phyloP scores from a whole-genome alignment of 2,329 filamentous ascomycete species.

The Trichoderma polysporum region DNA sequence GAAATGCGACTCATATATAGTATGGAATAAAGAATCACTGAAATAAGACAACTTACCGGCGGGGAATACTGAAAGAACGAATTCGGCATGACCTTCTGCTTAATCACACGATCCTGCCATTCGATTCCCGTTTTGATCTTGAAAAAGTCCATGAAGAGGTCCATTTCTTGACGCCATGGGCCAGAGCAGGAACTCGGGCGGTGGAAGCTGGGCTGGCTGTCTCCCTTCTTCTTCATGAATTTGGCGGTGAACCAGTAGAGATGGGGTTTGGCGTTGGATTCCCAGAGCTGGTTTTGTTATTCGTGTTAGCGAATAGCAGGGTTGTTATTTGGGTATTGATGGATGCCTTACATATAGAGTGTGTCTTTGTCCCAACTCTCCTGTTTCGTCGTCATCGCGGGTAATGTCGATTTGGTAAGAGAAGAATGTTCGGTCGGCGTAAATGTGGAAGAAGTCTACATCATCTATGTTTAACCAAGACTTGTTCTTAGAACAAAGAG shows the following conservation, averaged over 20 bases:
- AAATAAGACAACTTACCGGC: constrained; percentile 37
- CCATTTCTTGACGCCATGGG: constrained; percentile 45
- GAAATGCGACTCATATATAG: neutral
- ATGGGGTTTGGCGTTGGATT: constrained; percentile 58
- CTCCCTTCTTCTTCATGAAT: constrained; percentile 44
- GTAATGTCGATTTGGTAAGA: constrained; percentile 62
- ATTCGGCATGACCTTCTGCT: constrained; percentile 33
- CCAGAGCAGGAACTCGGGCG: constrained; percentile 41
- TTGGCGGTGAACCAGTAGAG: constrained; percentile 62
- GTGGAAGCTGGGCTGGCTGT: constrained; percentile 37
- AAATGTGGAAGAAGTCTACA: constrained; percentile 64
- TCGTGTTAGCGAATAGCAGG: neutral
- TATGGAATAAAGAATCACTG: neutral
- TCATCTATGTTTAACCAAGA: neutral
- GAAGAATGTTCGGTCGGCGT: constrained; percentile 62
- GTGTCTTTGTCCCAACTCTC: constrained; percentile 57
- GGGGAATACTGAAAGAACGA: constrained; percentile 46
- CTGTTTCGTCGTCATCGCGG: constrained; percentile 46
- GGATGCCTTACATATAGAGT: constrained; percentile 54
- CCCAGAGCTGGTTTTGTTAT: constrained; percentile 57
- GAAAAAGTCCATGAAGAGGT: constrained; percentile 58
- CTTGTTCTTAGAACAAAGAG: too few species aligned
- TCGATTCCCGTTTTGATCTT: constrained; percentile 53
- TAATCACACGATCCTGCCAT: constrained; percentile 57
- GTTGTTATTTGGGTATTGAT: neutral